Conservation (phyloP, 805 yeast species). For the Priceomyces castillae region DNA sequence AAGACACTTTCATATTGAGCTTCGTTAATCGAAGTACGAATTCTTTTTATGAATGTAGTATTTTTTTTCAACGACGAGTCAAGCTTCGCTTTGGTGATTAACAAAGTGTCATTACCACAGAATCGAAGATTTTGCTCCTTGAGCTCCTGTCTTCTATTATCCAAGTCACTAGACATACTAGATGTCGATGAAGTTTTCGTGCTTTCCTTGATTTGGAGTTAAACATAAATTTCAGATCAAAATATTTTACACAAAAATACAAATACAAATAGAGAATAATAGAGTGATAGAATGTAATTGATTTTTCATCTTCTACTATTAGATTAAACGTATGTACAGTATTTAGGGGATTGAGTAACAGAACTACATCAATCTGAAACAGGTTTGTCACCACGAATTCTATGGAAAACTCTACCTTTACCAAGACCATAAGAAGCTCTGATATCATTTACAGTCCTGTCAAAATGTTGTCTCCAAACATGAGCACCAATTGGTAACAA, state of each 20-base stretch:
- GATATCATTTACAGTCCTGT: constrained; percentile 63
- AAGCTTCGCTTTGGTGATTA: constrained; percentile 29
- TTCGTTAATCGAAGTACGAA: constrained; percentile 54
- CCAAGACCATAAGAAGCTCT: constrained; percentile 74
- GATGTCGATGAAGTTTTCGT: neutral
- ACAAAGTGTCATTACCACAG: too few relatives aligned
- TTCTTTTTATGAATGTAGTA: constrained; percentile 71
- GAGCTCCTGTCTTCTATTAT: constrained; percentile 14
- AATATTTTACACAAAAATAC: neutral
- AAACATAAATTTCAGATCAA: neutral
- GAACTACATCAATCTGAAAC: constrained; percentile 5
- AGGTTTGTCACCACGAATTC: constrained; percentile 46
- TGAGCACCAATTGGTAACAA: constrained; percentile 88
- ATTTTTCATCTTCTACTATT: neutral
- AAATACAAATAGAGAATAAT: too few relatives aligned
- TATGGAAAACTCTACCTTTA: constrained; percentile 70
- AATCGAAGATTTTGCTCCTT: constrained; percentile 45
- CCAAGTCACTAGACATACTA: constrained; percentile 16
- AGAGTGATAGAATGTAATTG: too few relatives aligned
- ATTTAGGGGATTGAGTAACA: neutral
- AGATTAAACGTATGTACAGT: constrained; percentile 2
- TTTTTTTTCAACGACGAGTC: constrained; percentile 83
- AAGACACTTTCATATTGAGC: constrained; percentile 49
- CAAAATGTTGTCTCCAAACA: constrained; percentile 85
- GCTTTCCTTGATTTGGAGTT: too few relatives aligned